Evolutionary conservation across 768 basidiomycete genomes (phyloP), one percentile per base, ranked within the genome.

Genomic region (Lyophyllum semitale): DNA sequence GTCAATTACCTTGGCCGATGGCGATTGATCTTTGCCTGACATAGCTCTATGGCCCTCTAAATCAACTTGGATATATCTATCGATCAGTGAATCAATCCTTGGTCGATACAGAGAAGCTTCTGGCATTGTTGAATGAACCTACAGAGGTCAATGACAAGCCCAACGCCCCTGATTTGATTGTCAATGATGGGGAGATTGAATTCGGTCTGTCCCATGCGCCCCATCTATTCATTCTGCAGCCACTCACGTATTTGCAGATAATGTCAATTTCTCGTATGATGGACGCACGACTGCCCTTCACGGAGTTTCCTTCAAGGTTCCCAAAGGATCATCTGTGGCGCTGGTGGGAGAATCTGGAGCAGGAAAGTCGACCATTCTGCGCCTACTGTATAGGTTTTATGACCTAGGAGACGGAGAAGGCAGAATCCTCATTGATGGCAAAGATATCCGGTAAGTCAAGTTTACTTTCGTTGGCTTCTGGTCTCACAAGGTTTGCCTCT

Each of bases 351-450:
- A 89, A 65, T 85, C 87, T 2, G 92, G 91, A 1, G 77, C 88
- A 2, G 88, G 93, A 12, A 95, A 93, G 70, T 90, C 88, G 9
- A 91, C 93, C 0, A 85, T 93, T 52, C 71, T 93, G 47, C 88
- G 93, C n/a, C 77, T 95, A 26, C 76, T 98, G 15, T 97, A 93
- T 71, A 82, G 95, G 20, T 94, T 98, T 73, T 97, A 98, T 68
- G 95, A 98, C 63, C 77, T 95, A 13, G 79, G 82, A 17, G 83
- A 85, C 51, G 93, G 93, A 29, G 81, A 89, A 57, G 89, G 89
- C 13, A 76, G 87, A 37, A 94, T 96, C 60, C 71, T 85, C 43
- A 85, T 96, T 56, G 93, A 97, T 62, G 92, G 89, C 4, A 81
- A 90, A 63, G 91, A 97, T 63, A 90, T 98, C 51, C 73, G 78